Conservation (phyloP, 768 basidiomycete genomes). For the Candolleomyces aberdarensis region DNA sequence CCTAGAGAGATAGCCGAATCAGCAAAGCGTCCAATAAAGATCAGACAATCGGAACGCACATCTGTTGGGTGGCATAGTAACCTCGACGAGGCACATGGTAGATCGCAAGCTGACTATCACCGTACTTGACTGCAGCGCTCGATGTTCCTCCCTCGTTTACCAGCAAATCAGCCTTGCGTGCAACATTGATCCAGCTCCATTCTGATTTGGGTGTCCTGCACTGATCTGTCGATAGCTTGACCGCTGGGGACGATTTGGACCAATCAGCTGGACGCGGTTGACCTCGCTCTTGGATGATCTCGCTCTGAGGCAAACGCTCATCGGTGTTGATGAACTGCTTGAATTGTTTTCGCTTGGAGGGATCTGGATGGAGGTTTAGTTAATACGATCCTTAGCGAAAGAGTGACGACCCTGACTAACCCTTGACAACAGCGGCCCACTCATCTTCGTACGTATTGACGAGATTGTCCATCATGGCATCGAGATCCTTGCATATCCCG, state of each 20-base stretch:
- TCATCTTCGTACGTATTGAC: conserved; percentile 67
- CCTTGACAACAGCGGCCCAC: conserved; percentile 61
- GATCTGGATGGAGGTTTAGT: conserved; percentile 27
- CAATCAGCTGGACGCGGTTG: conserved; percentile 67
- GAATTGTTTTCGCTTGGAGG: conserved; percentile 46
- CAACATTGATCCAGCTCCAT: conserved; percentile 59
- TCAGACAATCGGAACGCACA: conserved; percentile 23
- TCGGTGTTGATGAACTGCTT: conserved; percentile 66
- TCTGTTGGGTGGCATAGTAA: conserved; percentile 68
- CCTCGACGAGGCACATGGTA: conserved; percentile 59
- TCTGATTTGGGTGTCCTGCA: conserved; percentile 41
- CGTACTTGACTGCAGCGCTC: conserved; percentile 54
- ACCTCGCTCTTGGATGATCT: conserved; percentile 56
- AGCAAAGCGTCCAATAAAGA: neutral
- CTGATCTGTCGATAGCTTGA: conserved; percentile 38
- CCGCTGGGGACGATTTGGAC: conserved; percentile 52
- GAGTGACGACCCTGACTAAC: conserved; percentile 16
- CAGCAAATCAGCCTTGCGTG: conserved; percentile 43
- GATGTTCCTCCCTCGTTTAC: conserved; percentile 46
- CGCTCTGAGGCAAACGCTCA: conserved; percentile 41
- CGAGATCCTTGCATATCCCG: conserved; percentile 68
- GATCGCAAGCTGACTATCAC: conserved; percentile 65
- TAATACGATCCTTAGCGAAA: conserved; percentile 15
- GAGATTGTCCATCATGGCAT: conserved; percentile 61
- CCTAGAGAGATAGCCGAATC: conserved; percentile 11